Base-by-base conservation (phyloP, 306 rosid species). In the Quercus robur region DNA sequence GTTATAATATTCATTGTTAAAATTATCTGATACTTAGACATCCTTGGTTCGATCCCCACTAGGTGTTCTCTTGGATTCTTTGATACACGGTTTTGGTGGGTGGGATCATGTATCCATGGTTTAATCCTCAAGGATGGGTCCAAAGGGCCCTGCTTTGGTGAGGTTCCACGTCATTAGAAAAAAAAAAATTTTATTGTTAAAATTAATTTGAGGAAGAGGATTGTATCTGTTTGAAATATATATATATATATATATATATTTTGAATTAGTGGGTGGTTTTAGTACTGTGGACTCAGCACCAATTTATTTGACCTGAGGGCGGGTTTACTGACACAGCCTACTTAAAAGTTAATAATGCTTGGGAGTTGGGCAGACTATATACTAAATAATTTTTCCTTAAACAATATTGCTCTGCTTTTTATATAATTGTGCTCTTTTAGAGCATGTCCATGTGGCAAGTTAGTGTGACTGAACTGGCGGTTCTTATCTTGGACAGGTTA, bases 401-500 rank as follows among this genome's bases (percentile, higher is more conserved):
- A 63, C 56, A 23, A 11, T 28, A 54, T 54, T 20, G 4, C 4
- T 9, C 15, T n/a, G 6, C 14, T 7, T 18, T 13, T 3, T 18
- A 67, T 25, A 73, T 7, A 38, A 58, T 2, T 71, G 57, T 73
- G 25, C 66, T 59, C n/a, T 26, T 63, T 68, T 68, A 35, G 72
- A 19, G 13, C 17, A 19, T 35, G 7, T 67, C 15, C 11, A 66
- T 35, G 28, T 28, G 52, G 25, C 28, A 38, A 33, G 72, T 49
- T 49, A 3, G 17, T 49, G 54, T 76, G 79, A 81, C 62, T 83
- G 76, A 81, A 70, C 9, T 73, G 71, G 19, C 70, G 38, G 57
- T 71, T 55, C 28, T 77, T 64, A 28, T 73, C 25, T 74, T 79
- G 78, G 66, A 76, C 93, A 93, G 99, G 96, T 91, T 33, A 95